Base-by-base conservation (phyloP, 768 basidiomycete species). In the Xanthoconium stramineum region DNA sequence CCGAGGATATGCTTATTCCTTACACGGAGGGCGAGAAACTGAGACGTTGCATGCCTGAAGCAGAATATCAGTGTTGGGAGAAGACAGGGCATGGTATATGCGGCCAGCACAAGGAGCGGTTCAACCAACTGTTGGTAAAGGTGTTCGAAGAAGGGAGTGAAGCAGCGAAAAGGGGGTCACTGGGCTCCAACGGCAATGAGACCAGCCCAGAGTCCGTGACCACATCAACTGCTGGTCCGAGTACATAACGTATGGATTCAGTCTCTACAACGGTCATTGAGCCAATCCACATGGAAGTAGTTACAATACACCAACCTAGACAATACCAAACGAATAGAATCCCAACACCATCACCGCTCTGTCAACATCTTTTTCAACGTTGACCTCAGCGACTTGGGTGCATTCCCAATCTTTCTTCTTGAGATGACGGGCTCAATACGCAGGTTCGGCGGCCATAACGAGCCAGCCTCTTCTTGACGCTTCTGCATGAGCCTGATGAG, bases 61-160 rank as follows among this genome's bases (percentile, higher is more conserved):
- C 83, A 0, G 81, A 83, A 58, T 71, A 83, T 39, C 67, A 82
- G n/a, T 68, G 76, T 52, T 89, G 84, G 83, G 66, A 80, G 50
- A 73, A 73, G 2, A 83, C 83, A 0, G 90, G 89, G 0, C 91
- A 91, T 66, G 86, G 75, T 5, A 63, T 89, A 32, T 74, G 80
- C 32, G 58, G 64, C 2, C 90, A 91, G 64, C 59, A 73, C 17
- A 67, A 66, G 38, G 65, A 72, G 14, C 69, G 75, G 68, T 83
- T 86, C 64, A 86, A 88, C 61, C 67, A 63, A 11, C 64, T 88
- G 13, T 57, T 91, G 38, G 83, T 86, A 68, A 75, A 75, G 49
- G 78, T 79, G 2, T 80, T 84, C 57, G 69, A 73, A 42, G 83
- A 89, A 64, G 86, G 83, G 11, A 59, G 36, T 19, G 38, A 55